Percentiles rank a stretch among this genome's conserved stretches.
These are phyloP conservation scores for Trichoderma sp. DNA, from an alignment of 2,329 filamentous ascomycete species.

Conservation along the genomic window DNA sequence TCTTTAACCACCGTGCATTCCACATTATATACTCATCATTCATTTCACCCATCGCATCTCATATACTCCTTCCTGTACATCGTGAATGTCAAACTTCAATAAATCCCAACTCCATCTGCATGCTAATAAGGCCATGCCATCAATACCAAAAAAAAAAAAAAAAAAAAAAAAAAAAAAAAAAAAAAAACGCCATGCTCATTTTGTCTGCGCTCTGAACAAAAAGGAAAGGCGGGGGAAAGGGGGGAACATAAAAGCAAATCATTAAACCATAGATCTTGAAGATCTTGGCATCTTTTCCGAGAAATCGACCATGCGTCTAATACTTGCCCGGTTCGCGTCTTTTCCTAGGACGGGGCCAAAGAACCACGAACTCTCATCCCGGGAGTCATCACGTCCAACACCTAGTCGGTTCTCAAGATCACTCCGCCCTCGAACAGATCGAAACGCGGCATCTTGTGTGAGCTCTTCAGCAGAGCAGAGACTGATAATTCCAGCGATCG, in stretches of 20 bases:
- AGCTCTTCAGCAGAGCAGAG: slow-evolving; percentile 74
- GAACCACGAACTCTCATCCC: slow-evolving; percentile 52
- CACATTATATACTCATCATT: slow-evolving; percentile 12
- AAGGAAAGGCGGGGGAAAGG: neutral
- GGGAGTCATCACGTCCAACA: slow-evolving; percentile 43
- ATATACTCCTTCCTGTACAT: neutral
- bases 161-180: neutral
- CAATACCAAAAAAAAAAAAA: neutral
- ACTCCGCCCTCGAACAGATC: slow-evolving; percentile 61
- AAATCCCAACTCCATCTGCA: neutral
- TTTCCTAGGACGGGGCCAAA: slow-evolving; percentile 44
- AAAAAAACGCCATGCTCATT: slow-evolving; percentile 1
- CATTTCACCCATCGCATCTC: neutral
- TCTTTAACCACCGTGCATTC: neutral
- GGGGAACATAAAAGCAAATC: neutral
- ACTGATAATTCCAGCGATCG: slow-evolving; percentile 72
- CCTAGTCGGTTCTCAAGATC: slow-evolving; percentile 71
- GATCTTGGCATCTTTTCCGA: slow-evolving; percentile 41
- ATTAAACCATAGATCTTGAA: slow-evolving; percentile 31
- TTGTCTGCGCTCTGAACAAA: neutral
- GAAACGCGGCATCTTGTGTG: slow-evolving; percentile 70
- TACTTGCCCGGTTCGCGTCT: slow-evolving; percentile 43
- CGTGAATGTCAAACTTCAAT: neutral
- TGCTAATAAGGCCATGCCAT: neutral
- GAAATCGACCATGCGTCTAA: slow-evolving; percentile 45